Evolutionary conservation across 108 stramenopile species (phyloP), one percentile per base, ranked within the genome.

Genomic region (Cyclotella cryptica): DNA sequence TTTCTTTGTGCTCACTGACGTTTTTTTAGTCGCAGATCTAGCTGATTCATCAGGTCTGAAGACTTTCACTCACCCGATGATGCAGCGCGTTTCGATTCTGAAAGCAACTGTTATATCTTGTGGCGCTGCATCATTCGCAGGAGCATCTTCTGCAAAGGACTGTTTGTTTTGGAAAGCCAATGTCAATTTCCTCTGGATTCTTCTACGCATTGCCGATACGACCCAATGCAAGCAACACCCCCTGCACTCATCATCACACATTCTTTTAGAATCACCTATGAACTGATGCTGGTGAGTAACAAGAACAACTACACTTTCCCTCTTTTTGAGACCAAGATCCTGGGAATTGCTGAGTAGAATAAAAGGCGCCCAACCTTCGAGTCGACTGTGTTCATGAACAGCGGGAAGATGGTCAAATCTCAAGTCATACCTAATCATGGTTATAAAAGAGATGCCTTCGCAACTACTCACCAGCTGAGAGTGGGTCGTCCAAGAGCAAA

Each of bases 281-380:
- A 90, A 93, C 68, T 97, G 97, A 49, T 97, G 96, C 79, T 98
- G 97, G 81, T 98, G 97, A 26, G 97, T 97, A 4, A 93, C 97
- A 27, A 98, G 75, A 27, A 98, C 57, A 35, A 93, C n/a, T n/a
- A n/a, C 89, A 71, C 89, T 86, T 84, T 92, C 89, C 0, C 86
- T 80, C 71, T 78, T 63, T 1, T 84, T 81, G 1, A 86, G 24
- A 21, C 81, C 81, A 12, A 96, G 86, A 13, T 79, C 86, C 54
- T 76, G 71, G n/a, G n/a, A 22, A 97, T 85, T 15, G 95, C 94
- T 66, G 87, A 77, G 69, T 92, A 90, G 70, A 94, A 98, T 11
- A 98, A 86, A 1, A 85, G 79, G 17, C 86, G 63, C 21, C 94
- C 96, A 26, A 97, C 93, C 71, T 85, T 85, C 14, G 94, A 88